phyloP scores from a whole-genome alignment of 495 filamentous ascomycete genomes.

The Cercophora scortea region DNA sequence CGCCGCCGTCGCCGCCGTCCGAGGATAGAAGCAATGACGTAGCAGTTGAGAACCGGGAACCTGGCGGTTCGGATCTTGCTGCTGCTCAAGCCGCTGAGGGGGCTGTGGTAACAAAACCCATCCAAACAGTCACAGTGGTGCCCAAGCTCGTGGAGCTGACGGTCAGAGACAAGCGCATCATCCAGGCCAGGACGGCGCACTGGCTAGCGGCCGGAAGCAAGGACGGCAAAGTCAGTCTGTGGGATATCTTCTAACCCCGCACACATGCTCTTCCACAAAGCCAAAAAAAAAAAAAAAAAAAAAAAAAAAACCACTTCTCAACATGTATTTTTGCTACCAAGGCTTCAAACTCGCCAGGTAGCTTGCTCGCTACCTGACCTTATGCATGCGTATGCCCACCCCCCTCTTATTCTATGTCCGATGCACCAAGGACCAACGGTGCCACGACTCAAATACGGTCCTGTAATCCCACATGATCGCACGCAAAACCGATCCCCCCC shows the following conservation, averaged over 20 bases:
- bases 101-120: background rate
- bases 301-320: background rate
- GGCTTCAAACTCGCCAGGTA: too few species aligned
- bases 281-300: background rate
- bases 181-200: constrained; percentile 62
- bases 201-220: constrained; percentile 91
- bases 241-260: constrained; percentile 66
- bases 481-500: too few species aligned
- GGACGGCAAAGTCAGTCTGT: constrained; percentile 92
- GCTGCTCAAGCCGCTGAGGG: background rate
- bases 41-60: background rate
- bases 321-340: background rate
- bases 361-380: too few species aligned
- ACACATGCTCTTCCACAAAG: too few species aligned
- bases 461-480: too few species aligned
- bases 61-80: background rate
- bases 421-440: too few species aligned
- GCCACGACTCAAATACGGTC: too few species aligned
- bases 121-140: background rate
- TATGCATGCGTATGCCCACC: too few species aligned
- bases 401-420: too few species aligned
- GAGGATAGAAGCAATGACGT: background rate
- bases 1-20: background rate
- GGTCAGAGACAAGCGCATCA: constrained; percentile 56
- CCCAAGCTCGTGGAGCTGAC: constrained; percentile 28